Evolutionary conservation across 768 basidiomycete species (phyloP), one percentile per base, ranked within the genome.

Genomic region (Cantharellus cinnabarinus): DNA sequence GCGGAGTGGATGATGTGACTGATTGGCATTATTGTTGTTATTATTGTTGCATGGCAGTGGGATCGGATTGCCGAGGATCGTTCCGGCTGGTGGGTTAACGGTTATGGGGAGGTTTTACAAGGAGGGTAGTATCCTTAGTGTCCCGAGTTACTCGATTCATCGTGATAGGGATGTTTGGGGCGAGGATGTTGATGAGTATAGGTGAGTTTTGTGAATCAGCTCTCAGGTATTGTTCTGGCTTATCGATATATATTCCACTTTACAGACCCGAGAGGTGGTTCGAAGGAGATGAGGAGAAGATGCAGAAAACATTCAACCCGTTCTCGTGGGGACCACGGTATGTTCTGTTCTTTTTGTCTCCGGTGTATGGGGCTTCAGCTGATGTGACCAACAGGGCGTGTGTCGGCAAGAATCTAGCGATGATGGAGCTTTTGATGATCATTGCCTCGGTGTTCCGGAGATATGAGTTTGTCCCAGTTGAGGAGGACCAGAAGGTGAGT

Each of bases 141-240:
- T 89, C 2, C 88, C 89, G 35, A 83, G 79, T 54, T 91, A 82
- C 69, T 79, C 86, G 2, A 83, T 93, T 56, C 89, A 94, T 67
- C 81, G 87, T 38, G 78, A 88, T 65, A 65, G 68, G 50, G 65
- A 61, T 1, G 75, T 82, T 1, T 93, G 90, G 90, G 90, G 90
- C 3, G 74, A 77, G 3, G 89, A 93, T 65, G 73, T 77, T 37
- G 81, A 85, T 48, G 76, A 64, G 10, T 48, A 48, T 29, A 48
- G 44, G 44, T 48, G 29, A 48, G 10, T 48, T 48, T 48, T 29
- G 10, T 48, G 44, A 48, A 48, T 48, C 10, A 29, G 10, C 29
- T 48, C 44, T 10, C 29, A 48, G 10, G 10, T 48, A 29, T 48
- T 48, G 44, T 48, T 48, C 29, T 10, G 20, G 20, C 20, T 29